Evolutionary conservation across 2,329 filamentous ascomycete genomes (phyloP), one percentile per base, ranked within the genome.

Genomic region (Penicillium sp.): DNA sequence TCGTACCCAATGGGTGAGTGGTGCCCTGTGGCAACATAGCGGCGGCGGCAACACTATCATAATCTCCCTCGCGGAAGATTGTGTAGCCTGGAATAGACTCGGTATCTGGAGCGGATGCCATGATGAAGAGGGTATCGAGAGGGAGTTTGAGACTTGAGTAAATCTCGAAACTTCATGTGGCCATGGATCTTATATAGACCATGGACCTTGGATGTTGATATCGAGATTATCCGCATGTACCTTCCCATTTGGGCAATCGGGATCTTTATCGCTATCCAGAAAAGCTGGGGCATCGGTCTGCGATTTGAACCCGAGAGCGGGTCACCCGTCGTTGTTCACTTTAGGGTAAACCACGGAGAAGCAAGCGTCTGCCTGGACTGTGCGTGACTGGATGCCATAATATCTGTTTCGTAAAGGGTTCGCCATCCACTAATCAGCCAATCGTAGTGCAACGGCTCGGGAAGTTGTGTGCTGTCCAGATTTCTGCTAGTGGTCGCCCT

Each of bases 51-150:
- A 65, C 61, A 43, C 61, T 67, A 13, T 66, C 63, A 59, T 66
- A 66, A 55, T 65, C 61, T 24, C 61, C 61, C 47, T 65, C 63
- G 44, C 62, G 62, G 59, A 66, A 66, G 48, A 66, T 66, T 29
- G 63, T 66, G 32, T 66, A 66, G 55, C 62, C 64, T 44, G 64
- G 62, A 49, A 65, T 63, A 48, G 64, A 64, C 29, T 62, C 62
- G 42, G 62, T 65, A 60, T 65, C 61, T 39, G 64, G 62, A 48
- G 57, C 64, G 60, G 60, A 62, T 43, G 64, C 61, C 60, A 65
- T 66, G 56, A 43, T 60, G 59, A 34, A 52, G 39, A 39, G 39
- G n/a, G 31, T 55, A 48, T 34, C 24, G 24, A 43, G 29, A 43
- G 53, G 6, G 18, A 31, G 43, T 54, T 55, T 43, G 42, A 55